phyloP scores from a whole-genome alignment of 208 protist genomes.

The Leishmania martiniquensis region DNA sequence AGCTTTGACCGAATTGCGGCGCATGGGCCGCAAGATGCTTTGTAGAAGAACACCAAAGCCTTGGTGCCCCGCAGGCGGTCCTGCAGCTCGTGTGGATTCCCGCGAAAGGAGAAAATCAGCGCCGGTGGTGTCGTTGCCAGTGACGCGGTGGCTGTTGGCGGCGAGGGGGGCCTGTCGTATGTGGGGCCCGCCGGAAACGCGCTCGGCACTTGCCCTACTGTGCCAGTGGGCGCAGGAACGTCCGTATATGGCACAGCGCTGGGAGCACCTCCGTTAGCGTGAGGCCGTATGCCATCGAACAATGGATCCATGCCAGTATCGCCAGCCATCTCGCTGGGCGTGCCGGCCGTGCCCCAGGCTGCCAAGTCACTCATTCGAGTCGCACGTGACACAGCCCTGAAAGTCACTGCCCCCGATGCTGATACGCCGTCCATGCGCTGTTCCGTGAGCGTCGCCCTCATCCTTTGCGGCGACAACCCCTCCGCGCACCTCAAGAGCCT shows the following conservation, averaged over 20 bases:
- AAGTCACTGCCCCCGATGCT: too few relatives aligned
- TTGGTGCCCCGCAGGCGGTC: constrained; percentile 33
- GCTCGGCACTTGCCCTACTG: too few relatives aligned
- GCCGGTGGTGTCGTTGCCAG: neutral
- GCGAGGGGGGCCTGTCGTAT: neutral
- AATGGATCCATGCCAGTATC: neutral
- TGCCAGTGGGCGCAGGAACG: neutral
- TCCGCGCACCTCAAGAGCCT: neutral
- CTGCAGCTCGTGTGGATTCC: constrained; percentile 49
- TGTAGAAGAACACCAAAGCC: constrained; percentile 85
- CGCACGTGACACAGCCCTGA: neutral
- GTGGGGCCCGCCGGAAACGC: neutral
- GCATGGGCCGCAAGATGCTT: constrained; percentile 68
- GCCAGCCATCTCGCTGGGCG: neutral
- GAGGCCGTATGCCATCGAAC: neutral
- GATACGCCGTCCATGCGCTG: neutral
- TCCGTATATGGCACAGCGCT: neutral
- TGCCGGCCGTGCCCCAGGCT: neutral
- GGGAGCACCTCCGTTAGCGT: neutral
- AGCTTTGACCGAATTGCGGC: constrained; percentile 52
- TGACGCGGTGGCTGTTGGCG: neutral
- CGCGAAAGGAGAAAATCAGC: constrained; percentile 52
- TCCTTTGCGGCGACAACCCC: neutral
- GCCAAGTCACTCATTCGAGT: neutral
- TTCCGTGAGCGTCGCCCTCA: neutral